These are phyloP conservation scores for Orbilia javanica DNA, from an alignment of 2,329 filamentous ascomycete species.

Conservation along the genomic window DNA sequence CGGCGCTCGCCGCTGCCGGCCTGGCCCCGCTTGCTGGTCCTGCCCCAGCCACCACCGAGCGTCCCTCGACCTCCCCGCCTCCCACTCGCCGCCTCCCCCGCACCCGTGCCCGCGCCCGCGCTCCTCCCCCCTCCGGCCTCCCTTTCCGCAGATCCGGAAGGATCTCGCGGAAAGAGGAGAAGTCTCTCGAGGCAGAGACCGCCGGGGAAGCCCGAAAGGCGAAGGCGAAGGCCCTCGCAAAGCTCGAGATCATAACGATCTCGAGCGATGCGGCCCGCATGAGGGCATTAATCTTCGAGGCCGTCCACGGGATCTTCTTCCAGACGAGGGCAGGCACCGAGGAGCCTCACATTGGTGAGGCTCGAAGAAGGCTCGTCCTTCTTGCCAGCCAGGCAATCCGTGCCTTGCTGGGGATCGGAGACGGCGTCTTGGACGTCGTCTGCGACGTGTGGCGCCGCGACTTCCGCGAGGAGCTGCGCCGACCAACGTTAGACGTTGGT, in stretches of 20 bases:
- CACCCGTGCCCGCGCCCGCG: not conserved
- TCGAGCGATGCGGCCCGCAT: not conserved
- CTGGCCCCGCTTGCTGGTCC: not conserved
- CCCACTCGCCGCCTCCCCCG: not conserved
- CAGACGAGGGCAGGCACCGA: not conserved
- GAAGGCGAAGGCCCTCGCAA: not conserved
- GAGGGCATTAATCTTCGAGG: constrained; percentile 26
- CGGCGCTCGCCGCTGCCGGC: too few species aligned
- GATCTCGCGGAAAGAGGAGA: not conserved
- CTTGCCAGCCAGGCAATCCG: constrained; percentile 9
- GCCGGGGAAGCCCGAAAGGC: not conserved
- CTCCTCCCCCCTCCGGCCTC: not conserved
- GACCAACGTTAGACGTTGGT: not conserved
- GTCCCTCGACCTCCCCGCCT: not conserved
- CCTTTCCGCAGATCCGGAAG: not conserved
- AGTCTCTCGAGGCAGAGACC: not conserved
- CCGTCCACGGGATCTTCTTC: constrained; percentile 17
- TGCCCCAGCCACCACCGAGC: too few species aligned
- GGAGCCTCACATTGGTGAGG: not conserved
- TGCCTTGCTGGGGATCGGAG: constrained; percentile 5
- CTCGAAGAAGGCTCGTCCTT: constrained; percentile 14
- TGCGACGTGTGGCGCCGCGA: constrained; percentile 39
- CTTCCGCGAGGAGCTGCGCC: constrained; percentile 41
- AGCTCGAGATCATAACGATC: not conserved
- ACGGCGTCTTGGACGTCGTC: constrained; percentile 5